These are phyloP conservation scores for Passiflora organensis DNA, from an alignment of 345 rosid species.

Conservation along the genomic window DNA sequence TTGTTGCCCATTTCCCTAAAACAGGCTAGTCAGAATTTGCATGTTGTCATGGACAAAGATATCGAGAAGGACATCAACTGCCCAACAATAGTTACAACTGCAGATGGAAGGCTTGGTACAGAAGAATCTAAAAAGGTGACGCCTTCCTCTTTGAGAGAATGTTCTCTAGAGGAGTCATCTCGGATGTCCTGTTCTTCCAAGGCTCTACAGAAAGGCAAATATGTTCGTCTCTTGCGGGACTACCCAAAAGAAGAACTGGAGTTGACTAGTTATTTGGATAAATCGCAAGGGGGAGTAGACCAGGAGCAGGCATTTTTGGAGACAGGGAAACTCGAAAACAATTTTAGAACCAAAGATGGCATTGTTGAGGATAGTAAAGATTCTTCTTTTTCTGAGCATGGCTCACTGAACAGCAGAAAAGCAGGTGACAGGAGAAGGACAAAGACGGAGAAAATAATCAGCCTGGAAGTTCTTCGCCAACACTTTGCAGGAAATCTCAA, in stretches of 20 bases:
- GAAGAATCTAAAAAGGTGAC: slow-evolving; percentile 21
- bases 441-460: slow-evolving; percentile 79
- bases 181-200: slow-evolving; percentile 56
- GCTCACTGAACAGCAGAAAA: slow-evolving; percentile 35
- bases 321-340: slow-evolving; percentile 31
- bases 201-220: slow-evolving; percentile 59
- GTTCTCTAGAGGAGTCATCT: slow-evolving; percentile 39
- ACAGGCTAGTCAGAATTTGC: slow-evolving; percentile 46
- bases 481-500: slow-evolving; percentile 94
- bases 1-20: slow-evolving; percentile 42
- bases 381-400: slow-evolving; percentile 30
- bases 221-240: slow-evolving; percentile 58
- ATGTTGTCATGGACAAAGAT: slow-evolving; percentile 49
- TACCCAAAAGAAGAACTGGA: slow-evolving; percentile 40
- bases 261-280: slow-evolving; percentile 39
- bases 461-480: slow-evolving; percentile 77
- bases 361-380: slow-evolving; percentile 22
- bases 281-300: slow-evolving; percentile 27
- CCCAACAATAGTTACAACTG: slow-evolving; percentile 23
- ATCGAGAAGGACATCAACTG: slow-evolving; percentile 40
- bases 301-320: slow-evolving; percentile 32
- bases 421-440: slow-evolving; percentile 56
- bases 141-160: slow-evolving; percentile 38
- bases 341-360: slow-evolving; percentile 29
- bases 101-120: slow-evolving; percentile 20